Evolutionary conservation across 2,329 filamentous ascomycete species (phyloP), one percentile per base, ranked within the genome.

Genomic region (Phialophora expanda): DNA sequence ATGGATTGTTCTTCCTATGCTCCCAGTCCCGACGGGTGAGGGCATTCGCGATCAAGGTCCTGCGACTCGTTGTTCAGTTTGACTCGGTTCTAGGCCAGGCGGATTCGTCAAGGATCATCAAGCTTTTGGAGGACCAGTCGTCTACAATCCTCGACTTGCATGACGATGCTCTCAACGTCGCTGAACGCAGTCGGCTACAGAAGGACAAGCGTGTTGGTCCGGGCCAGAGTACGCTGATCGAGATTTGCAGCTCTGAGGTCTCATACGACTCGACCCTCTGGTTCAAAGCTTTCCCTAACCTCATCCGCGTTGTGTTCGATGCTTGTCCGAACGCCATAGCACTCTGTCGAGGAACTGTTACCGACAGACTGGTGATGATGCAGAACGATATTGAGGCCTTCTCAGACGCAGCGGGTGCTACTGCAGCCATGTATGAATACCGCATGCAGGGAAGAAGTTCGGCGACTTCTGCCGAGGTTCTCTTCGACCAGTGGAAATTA

Each of bases 241-340:
- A 98, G 75, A 86, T 99, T 26, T 98, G 95, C 78, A 94, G 92
- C 72, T 98, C 95, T 78, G 95, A 98, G 72, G 88, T 95, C 28
- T 92, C 93, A 0, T 97, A 98, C 74, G 95, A 99, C 75, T 90
- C 92, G 2, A 96, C 93, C 0, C 81, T 99, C 12, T 99, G 95
- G 95, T 96, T 95, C 80, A 99, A 98, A 75, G 90, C 98, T 20
- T 99, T 99, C 74, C 96, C 95, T 3, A 98, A 97, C 74, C 84
- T 99, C 34, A 91, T 99, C 64, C 88, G 92, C 11, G 90, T 96
- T 71, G 92, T 93, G 65, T 96, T 92, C 74, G 92, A 97, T 71
- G 90, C 90, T 66, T 99, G 94, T 73, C 91, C 92, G 0, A 93
- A 96, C 73, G 93, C 94, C 1, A 91, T 98, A 38, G 93, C 92